A percentile compares a stretch with the other conserved stretches of the same genome.
Evolutionary conservation across 208 protist genomes (phyloP).

Genomic region (Angomonas deanei): DNA sequence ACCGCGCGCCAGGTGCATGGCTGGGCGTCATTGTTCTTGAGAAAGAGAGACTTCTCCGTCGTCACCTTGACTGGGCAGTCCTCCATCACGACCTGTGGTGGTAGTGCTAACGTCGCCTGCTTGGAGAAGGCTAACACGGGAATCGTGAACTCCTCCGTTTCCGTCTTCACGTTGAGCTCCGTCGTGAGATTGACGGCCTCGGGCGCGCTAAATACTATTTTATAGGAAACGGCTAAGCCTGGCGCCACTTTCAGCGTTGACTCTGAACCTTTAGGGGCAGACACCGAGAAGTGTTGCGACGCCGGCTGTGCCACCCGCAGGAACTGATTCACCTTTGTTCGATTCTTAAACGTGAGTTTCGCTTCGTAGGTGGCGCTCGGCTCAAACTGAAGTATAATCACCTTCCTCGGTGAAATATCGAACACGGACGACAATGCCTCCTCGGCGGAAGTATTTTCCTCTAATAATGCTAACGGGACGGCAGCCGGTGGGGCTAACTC

Average conservation of each 20-base stretch:
- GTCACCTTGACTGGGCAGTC: constrained; percentile 68
- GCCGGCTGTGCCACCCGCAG: constrained; percentile 77
- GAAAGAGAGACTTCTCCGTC: constrained; percentile 66
- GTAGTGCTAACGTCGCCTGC: constrained; percentile 86
- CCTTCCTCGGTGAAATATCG: constrained; percentile 66
- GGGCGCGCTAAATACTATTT: constrained; percentile 78
- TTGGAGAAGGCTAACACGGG: constrained; percentile 75
- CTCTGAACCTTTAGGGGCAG: constrained; percentile 35
- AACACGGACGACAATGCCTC: constrained; percentile 46
- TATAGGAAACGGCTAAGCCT: constrained; percentile 85
- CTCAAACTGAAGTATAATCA: constrained; percentile 75
- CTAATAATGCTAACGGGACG: not conserved
- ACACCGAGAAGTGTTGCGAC: constrained; percentile 68
- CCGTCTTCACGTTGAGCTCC: constrained; percentile 80
- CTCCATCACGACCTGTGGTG: constrained; percentile 48
- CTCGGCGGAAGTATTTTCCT: not conserved
- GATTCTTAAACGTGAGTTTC: constrained; percentile 85
- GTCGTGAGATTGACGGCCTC: constrained; percentile 74
- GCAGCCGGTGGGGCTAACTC: not conserved
- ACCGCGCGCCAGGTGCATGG: constrained; percentile 64
- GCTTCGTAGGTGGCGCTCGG: constrained; percentile 59
- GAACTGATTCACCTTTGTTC: constrained; percentile 60
- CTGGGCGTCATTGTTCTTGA: constrained; percentile 78
- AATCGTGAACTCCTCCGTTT: constrained; percentile 85
- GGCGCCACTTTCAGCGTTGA: constrained; percentile 80